Base-by-base conservation (phyloP, 2,329 filamentous ascomycete genomes). In the Penicillium sp. region DNA sequence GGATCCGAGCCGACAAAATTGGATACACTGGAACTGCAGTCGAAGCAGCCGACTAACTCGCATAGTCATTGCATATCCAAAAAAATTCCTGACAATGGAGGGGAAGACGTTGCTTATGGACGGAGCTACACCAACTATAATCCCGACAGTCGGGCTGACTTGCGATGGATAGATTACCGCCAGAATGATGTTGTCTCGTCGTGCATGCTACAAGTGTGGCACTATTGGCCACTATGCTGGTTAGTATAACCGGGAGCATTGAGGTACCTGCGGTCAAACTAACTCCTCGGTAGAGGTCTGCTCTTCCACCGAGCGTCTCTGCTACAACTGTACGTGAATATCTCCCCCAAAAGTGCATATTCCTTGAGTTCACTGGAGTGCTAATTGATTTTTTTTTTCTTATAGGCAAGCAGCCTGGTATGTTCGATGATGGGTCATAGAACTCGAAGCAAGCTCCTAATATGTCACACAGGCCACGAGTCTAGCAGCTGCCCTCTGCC, bases 401-500 rank as follows among this genome's bases (percentile, higher is more conserved):
- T 44, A 59, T 59, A 78, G 74, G 73, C 72, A 76, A 77, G 65
- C 73, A 77, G 68, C 75, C 75, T 62, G 75, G 76, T 78, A 74
- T 60, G 70, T 67, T 47, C 40, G 47, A 53, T 45, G 47, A 26
- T 27, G 36, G 34, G 47, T 49, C 18, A 49, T 56, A 38, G 38
- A 35, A 62, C 53, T 43, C 47, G 46, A 35, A 52, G 14, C 55
- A 42, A 38, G 47, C 53, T 53, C 56, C 51, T 60, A 56, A 57
- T 60, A 64, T 58, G 56, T 38, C 38, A 56, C 46, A 51, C 70
- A 85, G 89, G 91, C 74, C 94, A 99, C 78, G 94, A 99, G 81
- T 97, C 93, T 64, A 97, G 96, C 80, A 89, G 89, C 76, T 99
- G 94, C 84, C 94, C 94, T 67, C 87, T 93, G 72, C 94, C 94